A percentile compares a stretch with the other conserved stretches of the same genome.
phyloP scores from a whole-genome alignment of 139 green algal genomes.

The Eudorina sp. region DNA sequence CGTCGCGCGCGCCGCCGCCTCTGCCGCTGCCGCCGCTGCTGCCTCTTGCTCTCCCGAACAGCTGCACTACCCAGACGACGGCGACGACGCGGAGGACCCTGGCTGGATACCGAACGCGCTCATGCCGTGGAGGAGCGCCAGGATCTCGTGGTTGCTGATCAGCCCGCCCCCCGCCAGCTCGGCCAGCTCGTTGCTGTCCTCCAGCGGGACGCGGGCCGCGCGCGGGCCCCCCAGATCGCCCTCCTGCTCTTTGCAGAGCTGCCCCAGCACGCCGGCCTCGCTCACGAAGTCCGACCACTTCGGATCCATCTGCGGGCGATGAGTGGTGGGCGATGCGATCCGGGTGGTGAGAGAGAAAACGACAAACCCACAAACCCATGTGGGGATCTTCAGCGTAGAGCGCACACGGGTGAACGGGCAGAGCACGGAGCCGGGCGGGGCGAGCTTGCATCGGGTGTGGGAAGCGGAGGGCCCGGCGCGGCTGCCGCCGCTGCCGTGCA shows the following conservation, averaged over 20 bases:
- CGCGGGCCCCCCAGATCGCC: conserved; percentile 55
- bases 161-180: conserved; percentile 56
- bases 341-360: no score
- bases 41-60: no score
- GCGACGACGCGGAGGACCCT: no score
- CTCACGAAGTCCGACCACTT: conserved; percentile 48
- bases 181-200: conserved; percentile 45
- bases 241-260: conserved; percentile 59
- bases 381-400: no score
- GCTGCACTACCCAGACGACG: not conserved
- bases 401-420: not conserved
- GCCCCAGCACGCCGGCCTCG: conserved; percentile 32
- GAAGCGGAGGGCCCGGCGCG: no score
- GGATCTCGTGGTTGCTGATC: conserved; percentile 53
- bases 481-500: no score
- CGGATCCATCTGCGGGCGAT: conserved; percentile 17
- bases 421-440: not conserved
- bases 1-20: no score
- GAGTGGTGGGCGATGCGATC: no score
- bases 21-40: no score
- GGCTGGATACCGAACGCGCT: not conserved
- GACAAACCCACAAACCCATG: no score
- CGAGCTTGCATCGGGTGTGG: not conserved
- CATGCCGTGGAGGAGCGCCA: conserved; percentile 59
- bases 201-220: conserved; percentile 15